These are phyloP conservation scores for Zygosaccharomyces kombuchaensis DNA, from an alignment of 805 yeast genomes.

Conservation along the genomic window DNA sequence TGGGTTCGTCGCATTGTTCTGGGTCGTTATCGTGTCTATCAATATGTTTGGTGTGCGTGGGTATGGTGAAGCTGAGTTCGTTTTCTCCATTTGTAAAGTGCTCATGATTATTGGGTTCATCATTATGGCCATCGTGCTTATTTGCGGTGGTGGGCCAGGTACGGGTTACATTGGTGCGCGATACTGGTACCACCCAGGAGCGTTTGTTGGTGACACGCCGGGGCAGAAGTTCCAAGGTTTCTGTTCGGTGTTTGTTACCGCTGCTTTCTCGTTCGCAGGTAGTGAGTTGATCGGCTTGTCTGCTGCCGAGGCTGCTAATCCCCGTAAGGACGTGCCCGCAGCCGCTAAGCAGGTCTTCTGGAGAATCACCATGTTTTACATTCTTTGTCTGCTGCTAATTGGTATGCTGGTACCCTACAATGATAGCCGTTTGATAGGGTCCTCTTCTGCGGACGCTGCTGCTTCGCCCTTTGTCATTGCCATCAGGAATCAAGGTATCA, in stretches of 20 bases:
- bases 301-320: slow-evolving; percentile 46
- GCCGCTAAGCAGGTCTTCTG: slow-evolving; percentile 55
- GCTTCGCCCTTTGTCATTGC: slow-evolving; percentile 82
- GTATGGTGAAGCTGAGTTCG: slow-evolving; percentile 52
- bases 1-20: slow-evolving; percentile 47
- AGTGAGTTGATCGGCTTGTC: slow-evolving; percentile 51
- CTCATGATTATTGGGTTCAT: slow-evolving; percentile 49
- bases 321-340: slow-evolving; percentile 45
- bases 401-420: slow-evolving; percentile 46
- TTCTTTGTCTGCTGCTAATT: slow-evolving; percentile 42
- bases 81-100: slow-evolving; percentile 47
- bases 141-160: slow-evolving; percentile 44
- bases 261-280: slow-evolving; percentile 53
- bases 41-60: slow-evolving; percentile 52
- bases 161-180: slow-evolving; percentile 43
- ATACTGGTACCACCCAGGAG: slow-evolving; percentile 54
- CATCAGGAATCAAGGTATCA: slow-evolving; percentile 56
- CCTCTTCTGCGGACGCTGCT: slow-evolving; percentile 51
- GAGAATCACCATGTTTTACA: slow-evolving; percentile 48
- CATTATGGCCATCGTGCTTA: slow-evolving; percentile 47
- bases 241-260: slow-evolving; percentile 50
- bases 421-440: slow-evolving; percentile 43
- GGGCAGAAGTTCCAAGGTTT: slow-evolving; percentile 47
- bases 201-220: slow-evolving; percentile 46
- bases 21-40: slow-evolving; percentile 43